Percentiles rank a stretch among this genome's conserved stretches.
Conservation (phyloP, 2,329 filamentous ascomycete species). For the Colletotrichum abscissum region DNA sequence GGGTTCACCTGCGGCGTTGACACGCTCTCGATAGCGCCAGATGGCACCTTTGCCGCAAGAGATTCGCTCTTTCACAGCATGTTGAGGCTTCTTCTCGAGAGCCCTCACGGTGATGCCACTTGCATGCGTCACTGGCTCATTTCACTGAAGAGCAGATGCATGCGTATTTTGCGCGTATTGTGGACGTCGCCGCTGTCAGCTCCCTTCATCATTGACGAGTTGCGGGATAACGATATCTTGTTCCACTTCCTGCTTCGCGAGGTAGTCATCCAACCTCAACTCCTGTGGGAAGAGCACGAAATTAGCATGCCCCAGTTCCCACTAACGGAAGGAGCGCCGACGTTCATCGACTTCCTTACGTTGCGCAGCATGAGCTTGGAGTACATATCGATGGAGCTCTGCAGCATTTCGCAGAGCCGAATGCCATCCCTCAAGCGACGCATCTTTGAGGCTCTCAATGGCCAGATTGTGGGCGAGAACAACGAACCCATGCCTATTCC, state of each 20-base stretch:
- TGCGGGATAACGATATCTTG: conserved; percentile 84
- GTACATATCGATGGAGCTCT: conserved; percentile 87
- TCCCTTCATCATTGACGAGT: conserved; percentile 78
- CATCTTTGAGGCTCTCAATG: conserved; percentile 80
- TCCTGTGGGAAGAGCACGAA: conserved; percentile 79
- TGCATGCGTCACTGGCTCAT: conserved; percentile 76
- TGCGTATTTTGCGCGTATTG: conserved; percentile 81
- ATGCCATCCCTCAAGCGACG: conserved; percentile 77
- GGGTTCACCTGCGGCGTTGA: conserved; percentile 85
- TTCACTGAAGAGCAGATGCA: conserved; percentile 73
- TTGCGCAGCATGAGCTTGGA: conserved; percentile 83
- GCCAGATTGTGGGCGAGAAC: conserved; percentile 75
- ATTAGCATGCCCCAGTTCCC: conserved; percentile 75
- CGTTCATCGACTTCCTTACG: conserved; percentile 81
- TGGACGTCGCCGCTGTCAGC: conserved; percentile 88
- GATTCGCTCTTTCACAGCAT: conserved; percentile 88
- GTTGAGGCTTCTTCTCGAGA: conserved; percentile 75
- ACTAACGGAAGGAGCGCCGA: conserved; percentile 72
- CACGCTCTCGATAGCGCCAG: conserved; percentile 73
- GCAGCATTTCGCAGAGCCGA: conserved; percentile 76
- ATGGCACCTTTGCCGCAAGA: conserved; percentile 76
- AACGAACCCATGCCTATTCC: conserved; percentile 75
- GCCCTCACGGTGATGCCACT: conserved; percentile 72
- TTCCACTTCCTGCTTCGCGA: conserved; percentile 81
- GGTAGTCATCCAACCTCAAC: conserved; percentile 74